Base-by-base conservation (phyloP, 2,329 filamentous ascomycete species). In the Xylariomycetidae sp. region DNA sequence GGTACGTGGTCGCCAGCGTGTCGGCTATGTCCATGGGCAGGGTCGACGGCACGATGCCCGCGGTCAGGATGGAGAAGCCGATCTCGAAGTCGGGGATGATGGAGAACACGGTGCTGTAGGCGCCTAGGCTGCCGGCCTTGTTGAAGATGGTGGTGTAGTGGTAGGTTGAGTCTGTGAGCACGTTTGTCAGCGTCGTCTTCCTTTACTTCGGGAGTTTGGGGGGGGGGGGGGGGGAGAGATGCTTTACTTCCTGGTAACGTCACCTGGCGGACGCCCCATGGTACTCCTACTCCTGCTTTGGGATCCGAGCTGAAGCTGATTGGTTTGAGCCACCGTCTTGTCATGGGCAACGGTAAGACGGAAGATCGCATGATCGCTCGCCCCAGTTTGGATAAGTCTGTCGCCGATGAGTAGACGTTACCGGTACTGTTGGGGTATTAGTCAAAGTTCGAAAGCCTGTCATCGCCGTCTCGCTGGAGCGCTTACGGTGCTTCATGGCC, bases 51-150 rank as follows among this genome's bases (percentile, higher is more conserved):
- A 48, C 16, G 8, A 53, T 45, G 13, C 57, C 56, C 3, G 58
- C 56, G 5, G 48, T 45, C 25, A 57, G 32, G 36, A 61, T 38
- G 18, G 45, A 46, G 45, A 59, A 54, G 30, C 58, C 57, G 16
- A 61, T 50, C 38, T 57, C 48, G 31, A 59, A 53, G 26, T 60
- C 58, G 6, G 57, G 58, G 16, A 60, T 53, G 28, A 61, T 19
- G 7, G 55, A 50, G 9, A 60, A 34, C 8, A 60, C 41, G 3
- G 45, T 31, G 25, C 43, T 54, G 42, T 61, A 61, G 20, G 46
- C 39, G 5, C 58, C 57, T 16, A 60, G 33, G 27, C 42, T 50
- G 27, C 58, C 56, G 5, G 50, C 48, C 36, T 61, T 61, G 41
- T 58, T 59, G 46, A 55, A 60, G 7, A 53, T 54, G 30, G 58